These are phyloP conservation scores for Chrysanthemum makinoi DNA, from an alignment of 129 eudicot genomes.

Conservation along the genomic window DNA sequence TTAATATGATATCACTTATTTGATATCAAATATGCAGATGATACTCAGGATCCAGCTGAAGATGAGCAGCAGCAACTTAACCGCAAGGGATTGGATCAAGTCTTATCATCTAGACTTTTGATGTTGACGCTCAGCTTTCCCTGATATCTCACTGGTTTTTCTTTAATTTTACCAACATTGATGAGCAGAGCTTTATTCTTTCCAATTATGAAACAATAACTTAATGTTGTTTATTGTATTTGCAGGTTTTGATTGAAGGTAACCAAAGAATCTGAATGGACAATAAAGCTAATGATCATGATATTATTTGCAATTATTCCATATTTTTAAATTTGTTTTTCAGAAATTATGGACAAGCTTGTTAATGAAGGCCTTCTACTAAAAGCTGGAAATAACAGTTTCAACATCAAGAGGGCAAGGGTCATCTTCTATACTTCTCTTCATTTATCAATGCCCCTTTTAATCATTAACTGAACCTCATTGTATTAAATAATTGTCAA, in stretches of 20 bases:
- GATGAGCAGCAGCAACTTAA: conserved; percentile 78
- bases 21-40: conserved; percentile 47
- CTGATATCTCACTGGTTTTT: conserved; percentile 84
- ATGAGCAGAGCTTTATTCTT: conserved; percentile 1
- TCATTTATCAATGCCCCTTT: not conserved
- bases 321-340: conserved; percentile 16
- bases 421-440: conserved; percentile 34
- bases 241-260: conserved; percentile 97
- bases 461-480: conserved; percentile 17
- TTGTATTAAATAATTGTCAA: not conserved
- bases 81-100: conserved; percentile 83
- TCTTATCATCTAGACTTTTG: conserved; percentile 60
- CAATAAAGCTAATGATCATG: conserved; percentile 5
- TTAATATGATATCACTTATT: not conserved
- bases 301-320: not conserved
- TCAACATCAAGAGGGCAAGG: conserved; percentile 54
- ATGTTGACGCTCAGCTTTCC: conserved; percentile 77
- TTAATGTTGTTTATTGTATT: conserved; percentile 10
- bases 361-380: conserved; percentile 57
- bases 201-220: conserved; percentile 15
- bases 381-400: conserved; percentile 51
- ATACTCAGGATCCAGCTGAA: conserved; percentile 89
- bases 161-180: not conserved
- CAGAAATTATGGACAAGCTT: conserved; percentile 85
- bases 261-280: conserved; percentile 22